Evolutionary conservation across 2,329 filamentous ascomycete genomes (phyloP), one percentile per base, ranked within the genome.

Genomic region (Acephala macrosclerotiorum): DNA sequence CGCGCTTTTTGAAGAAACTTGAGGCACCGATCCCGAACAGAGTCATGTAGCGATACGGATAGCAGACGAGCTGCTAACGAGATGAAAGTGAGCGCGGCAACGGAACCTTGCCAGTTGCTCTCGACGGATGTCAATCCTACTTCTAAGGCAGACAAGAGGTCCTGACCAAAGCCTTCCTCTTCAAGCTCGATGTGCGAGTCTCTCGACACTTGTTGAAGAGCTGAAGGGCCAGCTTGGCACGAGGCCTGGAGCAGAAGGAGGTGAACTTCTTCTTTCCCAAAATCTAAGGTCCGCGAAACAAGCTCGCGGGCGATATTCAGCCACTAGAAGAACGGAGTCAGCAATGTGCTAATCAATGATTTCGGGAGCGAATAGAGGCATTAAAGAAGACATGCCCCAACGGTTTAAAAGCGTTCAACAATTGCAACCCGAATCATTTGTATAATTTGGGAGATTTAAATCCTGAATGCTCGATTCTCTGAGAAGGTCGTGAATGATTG

Each of bases 241-340:
- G 81, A 77, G 0, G 80, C 77, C 66, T 90, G 87, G 1, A 81
- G 71, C 0, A 89, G 60, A 0, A 88, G 71, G 1, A 82, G 68
- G 6, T 76, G 75, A 0, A 84, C 83, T 49, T 86, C 83, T 0
- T 76, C 65, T 49, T 83, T 82, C 12, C 81, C 83, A 40, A 87
- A 82, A 53, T 87, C 82, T 0, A 90, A 60, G 1, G 77, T 77
- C 0, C 83, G 81, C 0, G 78, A 76, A 0, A 76, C 74, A 2
- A 90, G 73, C 69, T 89, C 82, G 0, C 79, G 71, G 0, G 87
- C 71, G 2, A 90, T 82, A 61, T 88, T 89, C 9, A 78, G 71
- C 83, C 86, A 90, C 59, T 87, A 84, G 9, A 88, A 74, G 0
- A 74, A 71, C 20, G 79, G n/a, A n/a, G 65, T 0, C 86, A 86